A percentile compares a stretch with the other conserved stretches of the same genome.
phyloP scores from a whole-genome alignment of 257 asterid genomes.

The Rhazya stricta region DNA sequence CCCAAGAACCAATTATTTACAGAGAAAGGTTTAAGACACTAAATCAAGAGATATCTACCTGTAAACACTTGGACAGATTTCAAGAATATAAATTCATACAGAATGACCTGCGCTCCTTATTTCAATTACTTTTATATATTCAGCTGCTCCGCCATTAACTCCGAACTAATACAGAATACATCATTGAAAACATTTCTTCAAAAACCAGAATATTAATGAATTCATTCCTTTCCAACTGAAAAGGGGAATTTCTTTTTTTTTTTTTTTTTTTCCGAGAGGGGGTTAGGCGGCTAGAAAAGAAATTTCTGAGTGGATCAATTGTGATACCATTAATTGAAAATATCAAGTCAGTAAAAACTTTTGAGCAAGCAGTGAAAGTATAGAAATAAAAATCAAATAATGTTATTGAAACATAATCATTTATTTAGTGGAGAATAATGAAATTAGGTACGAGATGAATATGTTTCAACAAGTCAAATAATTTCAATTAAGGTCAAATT shows the following conservation, averaged over 20 bases:
- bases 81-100: background rate
- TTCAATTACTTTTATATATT: background rate
- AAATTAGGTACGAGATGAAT: background rate
- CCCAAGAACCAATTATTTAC: background rate
- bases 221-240: background rate
- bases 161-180: background rate
- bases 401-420: background rate
- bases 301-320: background rate
- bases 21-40: background rate
- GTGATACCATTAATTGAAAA: background rate
- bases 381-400: background rate
- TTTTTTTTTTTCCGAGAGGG: too few species aligned
- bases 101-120: background rate
- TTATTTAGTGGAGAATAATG: background rate
- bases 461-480: background rate
- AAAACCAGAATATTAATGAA: background rate
- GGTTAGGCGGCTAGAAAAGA: background rate
- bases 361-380: background rate
- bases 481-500: slow-evolving; percentile 21
- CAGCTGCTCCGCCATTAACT: background rate
- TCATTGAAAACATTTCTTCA: background rate
- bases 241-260: too few species aligned
- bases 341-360: background rate
- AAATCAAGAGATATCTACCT: background rate
- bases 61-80: background rate